These are phyloP conservation scores for Globisporangium acanthophoron DNA, from an alignment of 352 stramenopile species.

Conservation along the genomic window DNA sequence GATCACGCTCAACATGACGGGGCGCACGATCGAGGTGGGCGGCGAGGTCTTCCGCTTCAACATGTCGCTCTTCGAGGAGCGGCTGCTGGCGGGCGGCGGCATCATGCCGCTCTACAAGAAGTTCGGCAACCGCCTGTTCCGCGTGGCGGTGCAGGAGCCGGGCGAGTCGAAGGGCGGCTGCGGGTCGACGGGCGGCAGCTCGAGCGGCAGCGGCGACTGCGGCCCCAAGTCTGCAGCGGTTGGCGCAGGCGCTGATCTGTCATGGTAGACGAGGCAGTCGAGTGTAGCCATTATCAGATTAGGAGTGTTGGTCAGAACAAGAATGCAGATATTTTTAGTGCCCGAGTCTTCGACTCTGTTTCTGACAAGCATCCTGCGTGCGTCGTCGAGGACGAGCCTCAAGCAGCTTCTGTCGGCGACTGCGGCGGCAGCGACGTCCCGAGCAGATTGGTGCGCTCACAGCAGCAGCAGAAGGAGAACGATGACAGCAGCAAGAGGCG, in stretches of 20 bases:
- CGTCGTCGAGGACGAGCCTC: too few species aligned
- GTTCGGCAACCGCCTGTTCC: conserved; percentile 82
- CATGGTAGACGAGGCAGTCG: conserved; percentile 13
- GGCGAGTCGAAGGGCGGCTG: background rate
- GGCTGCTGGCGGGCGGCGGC: conserved; percentile 66
- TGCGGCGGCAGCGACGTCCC: background rate
- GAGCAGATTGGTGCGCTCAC: background rate
- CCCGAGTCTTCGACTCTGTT: too few species aligned
- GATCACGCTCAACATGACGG: conserved; percentile 71
- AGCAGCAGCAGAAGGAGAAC: background rate
- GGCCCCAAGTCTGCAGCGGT: background rate
- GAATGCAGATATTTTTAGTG: background rate
- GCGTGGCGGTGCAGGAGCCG: conserved; percentile 47
- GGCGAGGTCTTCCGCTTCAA: conserved; percentile 67
- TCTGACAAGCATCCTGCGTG: too few species aligned
- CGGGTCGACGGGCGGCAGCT: conserved; percentile 32
- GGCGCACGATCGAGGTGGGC: conserved; percentile 69
- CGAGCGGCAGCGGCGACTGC: conserved; percentile 22
- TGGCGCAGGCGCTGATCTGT: conserved; percentile 5
- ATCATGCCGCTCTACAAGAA: conserved; percentile 88
- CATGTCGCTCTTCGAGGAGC: conserved; percentile 88
- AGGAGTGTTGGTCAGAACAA: background rate
- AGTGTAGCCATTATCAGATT: background rate
- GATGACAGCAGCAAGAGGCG: conserved; percentile 1
- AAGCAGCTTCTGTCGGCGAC: background rate